Evolutionary conservation across 2,329 filamentous ascomycete species (phyloP).

Genomic region (Metarhizium robertsii): DNA sequence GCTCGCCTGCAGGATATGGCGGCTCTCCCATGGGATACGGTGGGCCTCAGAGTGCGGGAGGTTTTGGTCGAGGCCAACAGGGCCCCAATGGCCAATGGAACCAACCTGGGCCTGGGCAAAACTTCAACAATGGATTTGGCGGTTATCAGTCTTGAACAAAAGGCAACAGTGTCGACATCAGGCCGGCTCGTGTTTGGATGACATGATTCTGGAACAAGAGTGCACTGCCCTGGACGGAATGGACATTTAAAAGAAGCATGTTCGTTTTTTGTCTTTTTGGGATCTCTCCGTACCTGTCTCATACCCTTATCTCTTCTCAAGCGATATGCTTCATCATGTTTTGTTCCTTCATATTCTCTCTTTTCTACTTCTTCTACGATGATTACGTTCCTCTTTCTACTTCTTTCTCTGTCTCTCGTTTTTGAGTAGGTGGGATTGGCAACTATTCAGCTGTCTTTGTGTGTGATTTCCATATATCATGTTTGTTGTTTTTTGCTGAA

Average conservation of each 20-base stretch:
- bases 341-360: conserved; percentile 6
- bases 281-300: conserved; percentile 12
- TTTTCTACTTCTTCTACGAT: conserved; percentile 5
- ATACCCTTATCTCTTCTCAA: conserved; percentile 11
- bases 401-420: conserved; percentile 5
- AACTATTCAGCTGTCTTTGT: neutral
- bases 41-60: conserved; percentile 66
- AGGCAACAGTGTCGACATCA: neutral
- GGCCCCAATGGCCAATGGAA: conserved; percentile 47
- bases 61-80: conserved; percentile 70
- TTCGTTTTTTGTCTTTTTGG: conserved; percentile 7
- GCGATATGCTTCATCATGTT: conserved; percentile 10
- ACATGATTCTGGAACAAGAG: conserved; percentile 2
- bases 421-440: conserved; percentile 4
- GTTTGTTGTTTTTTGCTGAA: neutral
- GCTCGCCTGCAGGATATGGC: conserved; percentile 53
- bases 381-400: conserved; percentile 5
- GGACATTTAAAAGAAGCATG: conserved; percentile 9
- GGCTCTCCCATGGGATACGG: conserved; percentile 64
- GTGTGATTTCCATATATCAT: neutral
- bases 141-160: conserved; percentile 49
- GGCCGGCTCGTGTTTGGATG: conserved; percentile 3
- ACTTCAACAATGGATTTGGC: conserved; percentile 51
- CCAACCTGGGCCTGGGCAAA: conserved; percentile 42
- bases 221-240: conserved; percentile 5